These are phyloP conservation scores for Rhodocollybia butyracea DNA, from an alignment of 768 basidiomycete species.

Conservation along the genomic window DNA sequence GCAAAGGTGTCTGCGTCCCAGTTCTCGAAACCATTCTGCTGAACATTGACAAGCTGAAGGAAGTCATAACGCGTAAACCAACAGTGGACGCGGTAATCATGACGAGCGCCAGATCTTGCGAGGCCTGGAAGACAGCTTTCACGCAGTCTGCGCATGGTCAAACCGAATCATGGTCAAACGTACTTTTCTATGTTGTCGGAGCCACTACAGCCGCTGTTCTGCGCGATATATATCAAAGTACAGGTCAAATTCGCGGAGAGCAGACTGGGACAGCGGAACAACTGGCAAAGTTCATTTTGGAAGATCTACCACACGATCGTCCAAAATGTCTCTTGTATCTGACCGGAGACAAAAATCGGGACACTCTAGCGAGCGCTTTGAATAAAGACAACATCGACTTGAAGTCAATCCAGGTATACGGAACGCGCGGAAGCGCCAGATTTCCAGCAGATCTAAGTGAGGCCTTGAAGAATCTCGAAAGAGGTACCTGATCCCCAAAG, in stretches of 20 bases:
- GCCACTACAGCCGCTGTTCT: constrained; percentile 54
- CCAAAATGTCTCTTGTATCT: constrained; percentile 56
- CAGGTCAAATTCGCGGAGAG: constrained; percentile 35
- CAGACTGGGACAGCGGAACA: constrained; percentile 66
- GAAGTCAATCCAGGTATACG: constrained; percentile 62
- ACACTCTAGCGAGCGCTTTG: constrained; percentile 40
- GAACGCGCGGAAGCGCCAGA: constrained; percentile 49
- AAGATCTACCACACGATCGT: constrained; percentile 19
- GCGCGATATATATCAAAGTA: constrained; percentile 26
- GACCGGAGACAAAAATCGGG: constrained; percentile 78
- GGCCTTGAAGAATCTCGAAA: constrained; percentile 17
- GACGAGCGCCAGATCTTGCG: constrained; percentile 76
- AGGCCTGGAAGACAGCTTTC: constrained; percentile 55
- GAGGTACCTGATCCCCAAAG: background rate
- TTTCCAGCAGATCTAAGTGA: constrained; percentile 27
- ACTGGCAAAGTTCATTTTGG: constrained; percentile 62
- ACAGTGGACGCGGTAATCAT: constrained; percentile 61
- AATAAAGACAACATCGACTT: constrained; percentile 41
- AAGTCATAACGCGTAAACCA: constrained; percentile 40
- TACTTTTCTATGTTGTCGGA: constrained; percentile 82
- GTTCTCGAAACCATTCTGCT: constrained; percentile 66
- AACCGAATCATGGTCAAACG: constrained; percentile 25
- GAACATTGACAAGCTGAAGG: constrained; percentile 43
- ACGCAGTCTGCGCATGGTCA: constrained; percentile 6
- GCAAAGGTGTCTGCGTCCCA: constrained; percentile 56